phyloP scores from a whole-genome alignment of 768 basidiomycete species.

The Leucocoprinus leucothites region DNA sequence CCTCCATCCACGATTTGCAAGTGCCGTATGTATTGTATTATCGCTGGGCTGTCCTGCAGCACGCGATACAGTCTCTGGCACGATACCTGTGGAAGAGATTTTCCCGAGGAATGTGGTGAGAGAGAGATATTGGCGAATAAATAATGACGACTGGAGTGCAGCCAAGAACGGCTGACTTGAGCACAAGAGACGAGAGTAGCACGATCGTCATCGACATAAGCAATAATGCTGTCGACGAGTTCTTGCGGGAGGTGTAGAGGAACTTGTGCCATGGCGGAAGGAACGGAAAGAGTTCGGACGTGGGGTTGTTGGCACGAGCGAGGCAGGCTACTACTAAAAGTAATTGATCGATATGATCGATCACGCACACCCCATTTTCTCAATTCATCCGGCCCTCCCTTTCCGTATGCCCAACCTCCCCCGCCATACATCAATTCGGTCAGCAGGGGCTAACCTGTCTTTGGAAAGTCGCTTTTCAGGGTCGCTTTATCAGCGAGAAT shows the following conservation, averaged over 20 bases:
- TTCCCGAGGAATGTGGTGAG: conserved; percentile 27
- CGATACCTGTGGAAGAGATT: conserved; percentile 24
- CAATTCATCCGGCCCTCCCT: conserved; percentile 10
- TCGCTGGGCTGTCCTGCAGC: conserved; percentile 28
- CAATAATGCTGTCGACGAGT: conserved; percentile 45
- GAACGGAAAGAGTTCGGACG: conserved; percentile 9
- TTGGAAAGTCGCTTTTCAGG: no score
- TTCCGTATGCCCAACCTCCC: not conserved
- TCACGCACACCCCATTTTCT: conserved; percentile 15
- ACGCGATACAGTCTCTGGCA: conserved; percentile 34
- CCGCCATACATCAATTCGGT: not conserved
- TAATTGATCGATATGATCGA: conserved; percentile 29
- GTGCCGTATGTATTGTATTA: conserved; percentile 30
- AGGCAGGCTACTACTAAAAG: not conserved
- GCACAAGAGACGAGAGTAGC: conserved; percentile 30
- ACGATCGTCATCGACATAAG: conserved; percentile 36
- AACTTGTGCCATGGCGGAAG: conserved; percentile 13
- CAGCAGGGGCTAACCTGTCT: not conserved
- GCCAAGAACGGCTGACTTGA: conserved; percentile 36
- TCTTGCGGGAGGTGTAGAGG: conserved; percentile 37
- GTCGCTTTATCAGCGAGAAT: no score
- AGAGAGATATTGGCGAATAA: conserved; percentile 38
- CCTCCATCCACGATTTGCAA: conserved; percentile 19
- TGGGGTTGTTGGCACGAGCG: not conserved
- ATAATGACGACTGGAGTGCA: conserved; percentile 34